phyloP scores from a whole-genome alignment of 306 rosid species.

The Ammopiptanthus mongolicus region DNA sequence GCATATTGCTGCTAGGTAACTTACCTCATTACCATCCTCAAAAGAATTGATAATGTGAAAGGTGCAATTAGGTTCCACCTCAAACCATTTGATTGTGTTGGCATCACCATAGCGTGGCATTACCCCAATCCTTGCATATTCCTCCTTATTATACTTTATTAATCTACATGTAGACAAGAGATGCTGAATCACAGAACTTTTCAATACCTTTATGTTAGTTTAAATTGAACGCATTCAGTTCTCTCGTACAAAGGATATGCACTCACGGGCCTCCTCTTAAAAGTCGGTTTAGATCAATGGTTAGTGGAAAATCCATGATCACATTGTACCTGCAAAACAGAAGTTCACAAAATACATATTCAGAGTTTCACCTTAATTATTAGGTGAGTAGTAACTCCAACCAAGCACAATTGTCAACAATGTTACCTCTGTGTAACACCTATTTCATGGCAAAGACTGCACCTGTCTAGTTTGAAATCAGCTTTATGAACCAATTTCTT shows the following conservation, averaged over 20 bases:
- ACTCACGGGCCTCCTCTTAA: slow-evolving; percentile 65
- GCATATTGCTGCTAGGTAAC: neutral
- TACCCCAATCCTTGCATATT: slow-evolving; percentile 60
- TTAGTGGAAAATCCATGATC: slow-evolving; percentile 65
- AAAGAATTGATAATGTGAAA: slow-evolving; percentile 65
- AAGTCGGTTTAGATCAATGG: slow-evolving; percentile 50
- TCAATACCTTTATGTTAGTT: neutral
- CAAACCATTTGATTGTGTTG: slow-evolving; percentile 59
- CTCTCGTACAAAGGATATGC: neutral
- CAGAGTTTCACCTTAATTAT: neutral
- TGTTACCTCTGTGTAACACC: slow-evolving; percentile 59
- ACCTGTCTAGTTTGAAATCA: slow-evolving; percentile 50
- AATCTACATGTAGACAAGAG: slow-evolving; percentile 28
- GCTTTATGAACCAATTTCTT: slow-evolving; percentile 46
- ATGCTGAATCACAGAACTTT: neutral
- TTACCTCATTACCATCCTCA: slow-evolving; percentile 56
- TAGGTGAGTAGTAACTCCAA: neutral
- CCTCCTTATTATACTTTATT: slow-evolving; percentile 43
- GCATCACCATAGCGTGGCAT: slow-evolving; percentile 74
- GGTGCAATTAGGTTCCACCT: slow-evolving; percentile 58
- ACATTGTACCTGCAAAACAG: slow-evolving; percentile 50
- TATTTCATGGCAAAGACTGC: slow-evolving; percentile 57
- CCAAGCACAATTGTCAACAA: neutral
- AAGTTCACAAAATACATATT: neutral
- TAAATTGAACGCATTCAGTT: neutral